These are phyloP conservation scores for Fraxinus velutina DNA, from an alignment of 305 asterid species.

Conservation along the genomic window DNA sequence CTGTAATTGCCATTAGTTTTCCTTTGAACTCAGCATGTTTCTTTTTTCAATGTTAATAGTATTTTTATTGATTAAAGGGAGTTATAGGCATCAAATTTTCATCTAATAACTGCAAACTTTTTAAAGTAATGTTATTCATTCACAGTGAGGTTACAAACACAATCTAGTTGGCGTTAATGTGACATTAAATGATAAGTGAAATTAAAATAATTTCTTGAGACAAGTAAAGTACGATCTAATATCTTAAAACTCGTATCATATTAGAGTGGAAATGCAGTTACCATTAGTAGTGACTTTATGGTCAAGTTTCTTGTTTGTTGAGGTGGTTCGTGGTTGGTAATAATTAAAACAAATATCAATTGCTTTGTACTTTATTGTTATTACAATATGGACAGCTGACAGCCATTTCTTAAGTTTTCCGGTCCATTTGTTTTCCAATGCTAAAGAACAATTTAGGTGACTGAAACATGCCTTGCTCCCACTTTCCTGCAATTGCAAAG, in stretches of 20 bases:
- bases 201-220: background rate
- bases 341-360: background rate
- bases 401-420: background rate
- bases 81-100: background rate
- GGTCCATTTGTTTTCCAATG: background rate
- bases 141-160: too few species aligned
- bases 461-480: background rate
- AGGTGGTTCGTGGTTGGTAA: background rate
- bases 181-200: too few species aligned
- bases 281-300: background rate
- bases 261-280: background rate
- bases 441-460: background rate
- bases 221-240: background rate
- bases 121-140: background rate
- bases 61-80: background rate
- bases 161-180: too few species aligned
- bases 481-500: background rate
- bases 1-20: background rate
- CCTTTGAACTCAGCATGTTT: background rate
- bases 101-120: background rate
- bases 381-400: background rate
- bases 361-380: background rate
- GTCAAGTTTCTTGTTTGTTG: background rate
- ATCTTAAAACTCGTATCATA: background rate
- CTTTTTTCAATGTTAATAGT: background rate